phyloP scores from a whole-genome alignment of 768 basidiomycete genomes.

The Trichaptum fuscoviolaceum region DNA sequence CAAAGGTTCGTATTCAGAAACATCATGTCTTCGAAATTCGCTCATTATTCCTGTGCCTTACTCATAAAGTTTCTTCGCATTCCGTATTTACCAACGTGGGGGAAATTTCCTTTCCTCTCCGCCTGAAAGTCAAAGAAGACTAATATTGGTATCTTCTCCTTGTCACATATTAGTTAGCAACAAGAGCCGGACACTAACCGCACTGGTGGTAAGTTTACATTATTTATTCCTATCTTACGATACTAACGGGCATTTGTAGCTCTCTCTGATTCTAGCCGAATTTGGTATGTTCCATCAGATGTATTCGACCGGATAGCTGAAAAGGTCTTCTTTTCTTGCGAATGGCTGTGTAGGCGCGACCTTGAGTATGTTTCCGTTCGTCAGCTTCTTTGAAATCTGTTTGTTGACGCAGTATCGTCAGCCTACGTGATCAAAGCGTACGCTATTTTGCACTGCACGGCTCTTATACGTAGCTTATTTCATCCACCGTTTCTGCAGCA shows the following conservation, averaged over 20 bases:
- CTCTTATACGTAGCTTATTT: constrained; percentile 1
- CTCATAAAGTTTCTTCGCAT: constrained; percentile 37
- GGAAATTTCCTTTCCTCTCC: constrained; percentile 5
- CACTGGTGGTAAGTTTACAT: constrained; percentile 29
- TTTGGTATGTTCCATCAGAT: constrained; percentile 32
- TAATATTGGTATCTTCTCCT: constrained; percentile 6
- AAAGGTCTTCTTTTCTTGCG: constrained; percentile 29
- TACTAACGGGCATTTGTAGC: constrained; percentile 22
- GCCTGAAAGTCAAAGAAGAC: neutral
- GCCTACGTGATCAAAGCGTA: constrained; percentile 34
- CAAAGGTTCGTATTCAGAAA: constrained; percentile 35
- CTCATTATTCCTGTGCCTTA: neutral
- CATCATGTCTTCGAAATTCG: neutral
- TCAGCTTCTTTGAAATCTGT: neutral
- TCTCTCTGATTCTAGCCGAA: constrained; percentile 33
- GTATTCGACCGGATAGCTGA: constrained; percentile 5
- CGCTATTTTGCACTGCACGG: constrained; percentile 9
- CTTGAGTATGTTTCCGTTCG: constrained; percentile 17
- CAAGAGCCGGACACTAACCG: constrained; percentile 32
- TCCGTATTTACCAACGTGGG: constrained; percentile 46
- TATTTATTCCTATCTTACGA: neutral
- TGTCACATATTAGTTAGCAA: constrained; percentile 39
- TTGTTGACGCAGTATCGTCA: constrained; percentile 13
- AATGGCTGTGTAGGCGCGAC: constrained; percentile 28
- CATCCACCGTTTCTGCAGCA: constrained; percentile 24